Conservation (phyloP, 768 basidiomycete species). For the Hebeloma cylindrosporum region DNA sequence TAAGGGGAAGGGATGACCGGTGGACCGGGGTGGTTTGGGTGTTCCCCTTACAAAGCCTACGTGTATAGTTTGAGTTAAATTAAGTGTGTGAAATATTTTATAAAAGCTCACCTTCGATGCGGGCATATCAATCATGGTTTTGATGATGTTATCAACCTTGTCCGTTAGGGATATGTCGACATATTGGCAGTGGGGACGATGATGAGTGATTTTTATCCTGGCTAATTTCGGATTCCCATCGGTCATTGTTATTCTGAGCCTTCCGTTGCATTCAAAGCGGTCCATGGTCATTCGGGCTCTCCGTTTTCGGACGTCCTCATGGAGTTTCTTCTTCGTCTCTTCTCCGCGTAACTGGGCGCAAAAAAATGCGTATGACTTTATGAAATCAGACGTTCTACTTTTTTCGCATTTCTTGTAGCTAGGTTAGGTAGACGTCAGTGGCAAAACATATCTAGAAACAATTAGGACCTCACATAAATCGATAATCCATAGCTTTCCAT, state of each 20-base stretch:
- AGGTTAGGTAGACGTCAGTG: no score
- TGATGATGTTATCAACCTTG: slow-evolving; percentile 2
- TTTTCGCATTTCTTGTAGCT: no score
- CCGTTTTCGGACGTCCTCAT: slow-evolving; percentile 8
- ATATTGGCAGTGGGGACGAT: slow-evolving; percentile 9
- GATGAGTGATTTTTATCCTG: slow-evolving; percentile 7
- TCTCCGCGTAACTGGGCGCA: no score
- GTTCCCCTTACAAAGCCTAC: no score
- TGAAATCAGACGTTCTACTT: no score
- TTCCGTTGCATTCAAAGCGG: slow-evolving; percentile 14
- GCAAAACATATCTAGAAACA: no score
- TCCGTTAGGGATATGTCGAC: slow-evolving; percentile 6
- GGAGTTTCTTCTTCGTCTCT: slow-evolving; percentile 1
- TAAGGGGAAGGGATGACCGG: no score
- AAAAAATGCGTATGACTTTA: no score
- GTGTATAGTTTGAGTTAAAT: background rate
- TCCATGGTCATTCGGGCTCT: slow-evolving; percentile 15
- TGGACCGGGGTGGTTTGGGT: no score
- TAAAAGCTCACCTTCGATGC: background rate
- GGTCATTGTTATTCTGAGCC: slow-evolving; percentile 9
- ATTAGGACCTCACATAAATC: no score
- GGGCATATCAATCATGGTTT: slow-evolving; percentile 4
- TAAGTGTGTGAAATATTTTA: background rate
- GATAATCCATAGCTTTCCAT: no score
- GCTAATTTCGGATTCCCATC: background rate